Conservation (phyloP, 2,329 filamentous ascomycete genomes). For the Ophiostoma populinum region DNA sequence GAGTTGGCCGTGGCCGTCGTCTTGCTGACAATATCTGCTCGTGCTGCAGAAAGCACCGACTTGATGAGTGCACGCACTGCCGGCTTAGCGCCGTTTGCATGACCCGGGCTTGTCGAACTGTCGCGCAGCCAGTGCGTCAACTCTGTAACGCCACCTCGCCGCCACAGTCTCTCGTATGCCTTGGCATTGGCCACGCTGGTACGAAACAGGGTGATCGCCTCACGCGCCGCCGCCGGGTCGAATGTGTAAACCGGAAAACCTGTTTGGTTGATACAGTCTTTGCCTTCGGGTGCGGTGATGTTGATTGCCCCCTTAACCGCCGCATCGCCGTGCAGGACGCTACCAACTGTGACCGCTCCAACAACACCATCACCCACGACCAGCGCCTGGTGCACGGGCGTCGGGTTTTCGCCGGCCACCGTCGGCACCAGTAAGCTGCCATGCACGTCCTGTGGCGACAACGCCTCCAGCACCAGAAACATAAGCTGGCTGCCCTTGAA, state of each 20-base stretch:
- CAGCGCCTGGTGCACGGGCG: conserved; percentile 70
- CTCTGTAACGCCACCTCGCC: conserved; percentile 47
- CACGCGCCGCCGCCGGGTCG: conserved; percentile 43
- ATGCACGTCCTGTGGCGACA: conserved; percentile 5
- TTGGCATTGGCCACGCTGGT: conserved; percentile 51
- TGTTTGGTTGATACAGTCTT: too few species aligned
- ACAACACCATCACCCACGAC: conserved; percentile 56
- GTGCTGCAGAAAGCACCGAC: conserved; percentile 39
- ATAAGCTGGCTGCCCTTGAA: conserved; percentile 47
- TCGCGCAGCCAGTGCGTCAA: conserved; percentile 49
- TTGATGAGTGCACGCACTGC: conserved; percentile 48
- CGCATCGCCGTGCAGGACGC: conserved; percentile 22
- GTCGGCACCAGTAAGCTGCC: conserved; percentile 10
- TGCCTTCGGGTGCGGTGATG: conserved; percentile 18
- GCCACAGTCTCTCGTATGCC: conserved; percentile 60
- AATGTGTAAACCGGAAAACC: conserved; percentile 36
- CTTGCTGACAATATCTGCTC: conserved; percentile 21
- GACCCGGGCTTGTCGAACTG: conserved; percentile 24
- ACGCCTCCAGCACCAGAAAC: conserved; percentile 34
- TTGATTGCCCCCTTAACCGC: conserved; percentile 38
- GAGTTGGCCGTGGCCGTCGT: not conserved
- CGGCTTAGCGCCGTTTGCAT: conserved; percentile 36
- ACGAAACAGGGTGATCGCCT: conserved; percentile 51
- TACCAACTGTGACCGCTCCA: conserved; percentile 40
- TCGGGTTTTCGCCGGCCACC: conserved; percentile 48